phyloP scores from a whole-genome alignment of 495 filamentous ascomycete genomes.

The Aspergillus leporis region DNA sequence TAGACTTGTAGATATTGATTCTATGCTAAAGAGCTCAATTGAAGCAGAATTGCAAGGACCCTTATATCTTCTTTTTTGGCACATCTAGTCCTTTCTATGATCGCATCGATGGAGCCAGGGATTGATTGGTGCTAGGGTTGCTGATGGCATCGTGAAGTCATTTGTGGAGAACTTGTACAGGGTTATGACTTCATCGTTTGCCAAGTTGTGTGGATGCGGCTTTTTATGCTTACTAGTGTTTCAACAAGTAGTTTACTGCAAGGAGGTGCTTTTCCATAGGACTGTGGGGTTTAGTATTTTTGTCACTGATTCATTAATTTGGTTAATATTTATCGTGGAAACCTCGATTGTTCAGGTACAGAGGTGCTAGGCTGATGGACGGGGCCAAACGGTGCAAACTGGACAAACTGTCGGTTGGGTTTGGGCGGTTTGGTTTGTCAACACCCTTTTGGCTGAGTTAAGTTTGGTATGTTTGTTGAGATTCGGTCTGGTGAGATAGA shows the following conservation, averaged over 20 bases:
- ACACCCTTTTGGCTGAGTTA: neutral
- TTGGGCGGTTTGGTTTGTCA: neutral
- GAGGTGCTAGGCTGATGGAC: neutral
- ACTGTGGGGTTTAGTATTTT: too few species aligned
- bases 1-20: too few species aligned
- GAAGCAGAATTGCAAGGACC: too few species aligned
- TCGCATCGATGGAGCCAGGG: neutral
- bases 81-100: neutral
- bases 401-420: conserved; percentile 1
- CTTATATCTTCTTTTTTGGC: neutral
- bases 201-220: neutral
- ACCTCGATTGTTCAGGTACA: neutral
- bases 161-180: conserved; percentile 20
- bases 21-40: too few species aligned
- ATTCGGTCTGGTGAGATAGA: neutral
- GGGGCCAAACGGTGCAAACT: conserved; percentile 13
- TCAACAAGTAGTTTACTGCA: too few species aligned
- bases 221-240: too few species aligned
- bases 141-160: conserved; percentile 47
- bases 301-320: neutral
- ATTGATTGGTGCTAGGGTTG: conserved; percentile 4
- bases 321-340: neutral
- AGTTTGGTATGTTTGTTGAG: neutral
- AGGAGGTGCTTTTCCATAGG: too few species aligned
- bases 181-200: conserved; percentile 35